Evolutionary conservation across 179 eudicot species (phyloP).

Genomic region (Patellifolia procumbens): DNA sequence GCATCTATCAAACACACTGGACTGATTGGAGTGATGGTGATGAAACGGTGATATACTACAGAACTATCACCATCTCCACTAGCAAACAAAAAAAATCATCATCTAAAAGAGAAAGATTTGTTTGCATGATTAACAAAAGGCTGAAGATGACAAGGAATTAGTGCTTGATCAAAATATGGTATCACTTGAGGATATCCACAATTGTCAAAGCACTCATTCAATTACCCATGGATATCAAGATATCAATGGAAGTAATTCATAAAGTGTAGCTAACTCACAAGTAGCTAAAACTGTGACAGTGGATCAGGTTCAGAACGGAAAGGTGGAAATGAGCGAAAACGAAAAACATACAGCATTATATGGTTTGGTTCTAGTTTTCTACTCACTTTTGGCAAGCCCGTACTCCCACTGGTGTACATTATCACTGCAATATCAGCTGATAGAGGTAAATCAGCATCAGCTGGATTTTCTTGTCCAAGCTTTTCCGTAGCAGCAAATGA

Average conservation of each 20-base stretch:
- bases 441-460: slow-evolving; percentile 73
- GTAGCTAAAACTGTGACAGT: not conserved
- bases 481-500: slow-evolving; percentile 59
- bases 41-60: not conserved
- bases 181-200: not conserved
- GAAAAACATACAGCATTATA: not conserved
- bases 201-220: not conserved
- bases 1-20: not conserved
- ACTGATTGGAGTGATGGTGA: not conserved
- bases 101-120: not conserved
- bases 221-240: slow-evolving; percentile 8
- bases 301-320: slow-evolving; percentile 1
- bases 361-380: slow-evolving; percentile 1
- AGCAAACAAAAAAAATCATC: not conserved
- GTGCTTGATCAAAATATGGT: not conserved
- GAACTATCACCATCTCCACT: not conserved
- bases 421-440: slow-evolving; percentile 84
- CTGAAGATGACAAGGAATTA: not conserved
- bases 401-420: slow-evolving; percentile 97
- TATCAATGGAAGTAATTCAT: not conserved
- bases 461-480: slow-evolving; percentile 70
- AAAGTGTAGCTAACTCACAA: not conserved
- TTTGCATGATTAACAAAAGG: not conserved
- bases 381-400: slow-evolving; percentile 90
- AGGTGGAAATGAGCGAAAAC: not conserved